A percentile compares a stretch with the other conserved stretches of the same genome.
These are phyloP conservation scores for Dictyophora rubrovolvata DNA, from an alignment of 768 basidiomycete species.

Conservation along the genomic window DNA sequence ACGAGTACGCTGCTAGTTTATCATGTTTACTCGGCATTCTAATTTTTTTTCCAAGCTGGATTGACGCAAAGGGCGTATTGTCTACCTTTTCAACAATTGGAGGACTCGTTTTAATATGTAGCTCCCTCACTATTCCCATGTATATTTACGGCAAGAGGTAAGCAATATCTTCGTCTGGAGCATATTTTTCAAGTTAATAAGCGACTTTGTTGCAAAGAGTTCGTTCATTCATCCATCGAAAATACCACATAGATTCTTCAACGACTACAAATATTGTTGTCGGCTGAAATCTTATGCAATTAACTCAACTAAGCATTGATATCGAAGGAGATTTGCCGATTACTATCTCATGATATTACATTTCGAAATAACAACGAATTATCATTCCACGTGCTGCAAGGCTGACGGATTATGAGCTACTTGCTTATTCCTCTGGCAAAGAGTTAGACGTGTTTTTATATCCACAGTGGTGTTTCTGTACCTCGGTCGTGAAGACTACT, in stretches of 20 bases:
- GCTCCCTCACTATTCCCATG: slow-evolving; percentile 5
- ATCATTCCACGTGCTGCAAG: neutral
- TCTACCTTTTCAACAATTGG: slow-evolving; percentile 8
- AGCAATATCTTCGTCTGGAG: neutral
- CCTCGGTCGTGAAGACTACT: slow-evolving; percentile 5
- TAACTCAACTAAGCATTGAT: no score
- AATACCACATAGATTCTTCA: neutral
- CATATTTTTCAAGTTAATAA: neutral
- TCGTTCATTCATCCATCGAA: slow-evolving; percentile 5
- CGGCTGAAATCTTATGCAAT: neutral
- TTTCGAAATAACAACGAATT: neutral
- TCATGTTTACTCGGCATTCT: neutral
- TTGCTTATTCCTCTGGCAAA: neutral
- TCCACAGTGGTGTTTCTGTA: neutral
- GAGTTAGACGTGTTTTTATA: neutral
- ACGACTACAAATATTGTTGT: neutral
- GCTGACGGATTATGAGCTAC: slow-evolving; percentile 1
- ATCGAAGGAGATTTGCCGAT: no score
- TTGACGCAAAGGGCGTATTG: slow-evolving; percentile 5
- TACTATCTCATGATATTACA: neutral
- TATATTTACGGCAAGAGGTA: slow-evolving; percentile 9
- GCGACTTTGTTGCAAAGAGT: neutral
- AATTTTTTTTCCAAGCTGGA: slow-evolving; percentile 1
- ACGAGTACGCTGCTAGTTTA: slow-evolving; percentile 1
- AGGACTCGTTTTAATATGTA: slow-evolving; percentile 7